Percentiles rank a stretch among this genome's conserved stretches.
These are phyloP conservation scores for Adansonia madagascariensis DNA, from an alignment of 441 rosid genomes.

Conservation along the genomic window DNA sequence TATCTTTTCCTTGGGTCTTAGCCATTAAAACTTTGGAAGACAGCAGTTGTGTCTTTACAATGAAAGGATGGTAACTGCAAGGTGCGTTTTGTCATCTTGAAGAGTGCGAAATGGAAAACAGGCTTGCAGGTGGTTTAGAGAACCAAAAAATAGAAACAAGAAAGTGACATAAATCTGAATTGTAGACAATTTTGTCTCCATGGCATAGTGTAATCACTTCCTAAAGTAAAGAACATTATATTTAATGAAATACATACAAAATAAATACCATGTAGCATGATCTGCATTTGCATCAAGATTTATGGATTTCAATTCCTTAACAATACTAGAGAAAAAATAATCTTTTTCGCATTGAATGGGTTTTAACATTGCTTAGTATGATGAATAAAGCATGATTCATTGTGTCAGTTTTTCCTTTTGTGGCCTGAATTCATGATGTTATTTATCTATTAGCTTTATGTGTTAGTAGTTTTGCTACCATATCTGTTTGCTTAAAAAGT, in stretches of 20 bases:
- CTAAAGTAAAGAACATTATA: not conserved
- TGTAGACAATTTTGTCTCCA: not conserved
- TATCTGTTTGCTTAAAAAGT: not conserved
- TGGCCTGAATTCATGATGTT: not conserved
- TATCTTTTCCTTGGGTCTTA: not conserved
- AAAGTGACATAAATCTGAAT: conserved; percentile 6
- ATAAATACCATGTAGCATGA: not conserved
- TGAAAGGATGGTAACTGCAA: not conserved
- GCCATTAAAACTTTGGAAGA: not conserved
- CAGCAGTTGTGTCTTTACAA: not conserved
- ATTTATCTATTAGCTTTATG: not conserved
- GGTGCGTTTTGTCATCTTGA: not conserved
- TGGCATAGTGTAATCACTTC: not conserved
- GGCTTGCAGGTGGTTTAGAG: conserved; percentile 6
- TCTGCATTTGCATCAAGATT: not conserved
- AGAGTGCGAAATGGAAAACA: conserved; percentile 3
- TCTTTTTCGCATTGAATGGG: not conserved
- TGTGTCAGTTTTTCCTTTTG: not conserved
- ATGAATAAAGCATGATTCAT: conserved; percentile 8
- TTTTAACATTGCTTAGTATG: not conserved
- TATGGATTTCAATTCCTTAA: conserved; percentile 17
- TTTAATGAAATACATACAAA: not conserved
- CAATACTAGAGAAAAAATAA: not conserved
- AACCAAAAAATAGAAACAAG: not conserved
- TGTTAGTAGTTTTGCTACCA: not conserved